These are phyloP conservation scores for Nasturtium officinale DNA, from an alignment of 345 rosid genomes.

Conservation along the genomic window DNA sequence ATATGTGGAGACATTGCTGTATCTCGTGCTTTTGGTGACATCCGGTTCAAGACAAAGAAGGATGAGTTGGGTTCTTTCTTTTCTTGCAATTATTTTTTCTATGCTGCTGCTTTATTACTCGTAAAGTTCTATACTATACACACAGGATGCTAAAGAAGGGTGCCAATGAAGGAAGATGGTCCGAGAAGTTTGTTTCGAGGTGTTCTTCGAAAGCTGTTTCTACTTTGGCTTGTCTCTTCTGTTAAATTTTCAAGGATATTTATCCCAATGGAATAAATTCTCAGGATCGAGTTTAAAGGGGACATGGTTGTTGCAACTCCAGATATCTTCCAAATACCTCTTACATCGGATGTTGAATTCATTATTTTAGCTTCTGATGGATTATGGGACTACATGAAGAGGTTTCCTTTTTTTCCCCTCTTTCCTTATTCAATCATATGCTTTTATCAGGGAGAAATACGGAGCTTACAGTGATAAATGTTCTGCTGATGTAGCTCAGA, in stretches of 20 bases:
- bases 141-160: constrained; percentile 91
- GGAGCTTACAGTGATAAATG: constrained; percentile 15
- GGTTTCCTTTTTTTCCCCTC: constrained; percentile 41
- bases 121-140: constrained; percentile 29
- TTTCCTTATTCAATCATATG: not conserved
- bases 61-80: constrained; percentile 60
- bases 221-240: not conserved
- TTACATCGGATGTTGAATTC: constrained; percentile 81
- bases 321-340: constrained; percentile 64
- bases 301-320: constrained; percentile 85
- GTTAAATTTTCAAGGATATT: not conserved
- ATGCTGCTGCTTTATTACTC: constrained; percentile 20
- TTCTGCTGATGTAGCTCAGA: constrained; percentile 62
- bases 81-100: not conserved
- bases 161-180: constrained; percentile 79
- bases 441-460: not conserved
- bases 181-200: constrained; percentile 90
- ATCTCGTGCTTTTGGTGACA: constrained; percentile 94
- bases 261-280: not conserved
- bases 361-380: constrained; percentile 89
- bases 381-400: constrained; percentile 91
- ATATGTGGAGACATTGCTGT: constrained; percentile 95
- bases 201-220: constrained; percentile 21
- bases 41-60: constrained; percentile 87
- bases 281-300: constrained; percentile 66